These are phyloP conservation scores for Tricholoma hemisulphureum DNA, from an alignment of 768 basidiomycete genomes.

Conservation along the genomic window DNA sequence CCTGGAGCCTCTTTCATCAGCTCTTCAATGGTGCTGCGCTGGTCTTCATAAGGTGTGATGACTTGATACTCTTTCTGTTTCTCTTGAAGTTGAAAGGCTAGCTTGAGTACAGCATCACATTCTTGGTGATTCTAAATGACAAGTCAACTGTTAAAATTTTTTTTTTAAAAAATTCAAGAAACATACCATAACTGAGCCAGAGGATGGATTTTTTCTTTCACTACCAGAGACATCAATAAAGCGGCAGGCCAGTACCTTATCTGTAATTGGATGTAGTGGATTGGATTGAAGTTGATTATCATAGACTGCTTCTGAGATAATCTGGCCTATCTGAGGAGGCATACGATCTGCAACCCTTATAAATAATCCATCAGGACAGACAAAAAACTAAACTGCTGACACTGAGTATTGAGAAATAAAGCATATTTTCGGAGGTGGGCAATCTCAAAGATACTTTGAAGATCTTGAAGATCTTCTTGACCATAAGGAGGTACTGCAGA, in stretches of 20 bases:
- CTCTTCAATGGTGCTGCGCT: constrained; percentile 58
- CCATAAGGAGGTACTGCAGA: constrained; percentile 76
- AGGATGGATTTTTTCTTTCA: constrained; percentile 27
- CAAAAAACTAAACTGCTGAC: constrained; percentile 39
- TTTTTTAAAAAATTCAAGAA: constrained; percentile 2
- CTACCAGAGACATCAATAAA: constrained; percentile 59
- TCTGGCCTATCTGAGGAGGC: constrained; percentile 74
- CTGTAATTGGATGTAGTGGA: constrained; percentile 47
- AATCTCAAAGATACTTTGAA: constrained; percentile 81
- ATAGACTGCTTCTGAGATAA: constrained; percentile 72
- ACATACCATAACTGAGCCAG: constrained; percentile 37
- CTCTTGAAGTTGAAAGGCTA: constrained; percentile 57
- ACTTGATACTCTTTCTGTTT: constrained; percentile 53
- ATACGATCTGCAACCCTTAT: constrained; percentile 61
- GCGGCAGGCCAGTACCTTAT: constrained; percentile 47
- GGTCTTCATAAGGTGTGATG: constrained; percentile 81
- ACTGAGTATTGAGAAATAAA: constrained; percentile 71
- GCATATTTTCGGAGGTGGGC: constrained; percentile 49
- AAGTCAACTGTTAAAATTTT: constrained; percentile 1
- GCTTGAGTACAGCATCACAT: constrained; percentile 49
- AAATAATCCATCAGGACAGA: constrained; percentile 6
- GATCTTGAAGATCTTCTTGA: constrained; percentile 59
- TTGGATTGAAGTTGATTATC: constrained; percentile 55
- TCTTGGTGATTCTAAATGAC: constrained; percentile 58
- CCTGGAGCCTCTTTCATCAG: constrained; percentile 45